Evolutionary conservation across 2,329 filamentous ascomycete species (phyloP), one percentile per base, ranked within the genome.

Genomic region (Aspergillus nomiae): DNA sequence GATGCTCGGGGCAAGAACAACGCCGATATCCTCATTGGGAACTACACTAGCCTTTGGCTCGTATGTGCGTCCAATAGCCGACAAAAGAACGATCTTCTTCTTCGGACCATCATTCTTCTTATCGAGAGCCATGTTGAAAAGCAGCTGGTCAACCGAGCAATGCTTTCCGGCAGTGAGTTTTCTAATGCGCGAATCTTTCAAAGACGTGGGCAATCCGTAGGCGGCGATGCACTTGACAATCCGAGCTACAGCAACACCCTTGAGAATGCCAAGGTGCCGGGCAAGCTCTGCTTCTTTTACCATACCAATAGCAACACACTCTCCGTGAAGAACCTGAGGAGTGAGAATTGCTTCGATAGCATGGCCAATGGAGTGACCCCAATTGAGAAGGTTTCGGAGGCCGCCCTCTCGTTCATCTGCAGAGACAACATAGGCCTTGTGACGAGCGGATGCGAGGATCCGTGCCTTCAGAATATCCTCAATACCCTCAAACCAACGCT

Each of bases 301-400:
- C 95, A 99, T 99, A 30, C 95, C 95, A 70, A 99, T 96, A 26
- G 95, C 92, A 12, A 99, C 94, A 66, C 92, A 93, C 76, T 99
- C 95, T 64, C 95, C 95, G 73, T 99, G 95, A 8, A 99, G 87
- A 43, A 99, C 89, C 77, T 99, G 94, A 0, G 95, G 95, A 0
- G 96, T 96, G 48, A 98, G 84, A 53, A 99, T 93, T 32, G 95
- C 95, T 80, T 99, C 95, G 71, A 94, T 93, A 21, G 95, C 95
- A 78, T 99, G 95, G 16, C 95, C 95, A 69, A 99, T 98, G 1
- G 95, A 98, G 77, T 99, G 95, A 36, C 95, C 95, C 79, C 97
- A 98, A 78, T 99, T 99, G 65, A 99, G 85, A 60, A 99, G 85
- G 77, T 99, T 99, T 65, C 95, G 89, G 63, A 99, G 82, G 14